These are phyloP conservation scores for Rachicladosporium sp. DNA, from an alignment of 2,329 filamentous ascomycete species.

Conservation along the genomic window DNA sequence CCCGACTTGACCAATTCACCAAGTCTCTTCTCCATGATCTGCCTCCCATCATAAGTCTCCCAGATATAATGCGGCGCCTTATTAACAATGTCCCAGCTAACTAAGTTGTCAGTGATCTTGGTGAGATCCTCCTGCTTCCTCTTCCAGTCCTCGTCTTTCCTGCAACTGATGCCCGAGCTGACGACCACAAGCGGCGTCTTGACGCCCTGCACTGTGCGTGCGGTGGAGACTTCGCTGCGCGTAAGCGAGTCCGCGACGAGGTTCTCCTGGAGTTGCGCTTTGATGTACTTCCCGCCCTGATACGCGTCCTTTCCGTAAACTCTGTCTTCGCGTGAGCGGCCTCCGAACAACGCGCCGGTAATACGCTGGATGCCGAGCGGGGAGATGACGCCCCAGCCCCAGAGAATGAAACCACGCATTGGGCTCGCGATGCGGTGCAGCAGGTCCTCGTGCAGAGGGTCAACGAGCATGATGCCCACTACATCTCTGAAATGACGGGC, in stretches of 20 bases:
- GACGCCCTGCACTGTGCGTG: slow-evolving; percentile 65
- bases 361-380: slow-evolving; percentile 77
- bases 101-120: slow-evolving; percentile 63
- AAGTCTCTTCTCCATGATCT: slow-evolving; percentile 67
- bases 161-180: slow-evolving; percentile 64
- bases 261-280: slow-evolving; percentile 84
- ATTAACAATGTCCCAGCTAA: slow-evolving; percentile 77
- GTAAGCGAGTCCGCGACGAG: slow-evolving; percentile 76
- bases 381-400: slow-evolving; percentile 74
- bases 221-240: slow-evolving; percentile 67
- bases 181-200: slow-evolving; percentile 67
- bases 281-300: slow-evolving; percentile 72
- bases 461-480: slow-evolving; percentile 69
- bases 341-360: slow-evolving; percentile 67
- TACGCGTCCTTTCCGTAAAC: slow-evolving; percentile 70
- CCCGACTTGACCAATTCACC: slow-evolving; percentile 47
- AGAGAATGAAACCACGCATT: slow-evolving; percentile 67
- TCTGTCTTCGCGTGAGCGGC: slow-evolving; percentile 68
- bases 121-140: slow-evolving; percentile 75
- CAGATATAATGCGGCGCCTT: slow-evolving; percentile 80
- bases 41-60: slow-evolving; percentile 58
- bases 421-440: slow-evolving; percentile 56
- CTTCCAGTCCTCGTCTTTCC: slow-evolving; percentile 60
- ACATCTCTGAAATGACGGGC: slow-evolving; percentile 66
- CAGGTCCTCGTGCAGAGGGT: slow-evolving; percentile 79